A percentile compares a stretch with the other conserved stretches of the same genome.
Conservation (phyloP, 2,329 filamentous ascomycete species). For the Calonectria leucothoes region DNA sequence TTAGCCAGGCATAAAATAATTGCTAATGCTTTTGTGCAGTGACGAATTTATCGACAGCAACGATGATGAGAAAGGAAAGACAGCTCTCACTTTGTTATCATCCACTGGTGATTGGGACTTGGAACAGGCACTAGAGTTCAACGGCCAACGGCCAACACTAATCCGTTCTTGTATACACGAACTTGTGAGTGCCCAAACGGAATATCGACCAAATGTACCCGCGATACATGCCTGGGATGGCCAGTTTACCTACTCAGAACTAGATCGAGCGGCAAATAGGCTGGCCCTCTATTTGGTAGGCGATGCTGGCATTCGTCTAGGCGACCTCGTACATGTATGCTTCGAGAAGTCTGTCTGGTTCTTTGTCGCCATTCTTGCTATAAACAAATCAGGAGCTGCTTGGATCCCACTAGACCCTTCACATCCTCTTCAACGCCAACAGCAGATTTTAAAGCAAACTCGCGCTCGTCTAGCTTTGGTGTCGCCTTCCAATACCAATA, state of each 20-base stretch:
- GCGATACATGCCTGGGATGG: conserved; percentile 40
- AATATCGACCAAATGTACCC: conserved; percentile 13
- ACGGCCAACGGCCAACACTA: background rate
- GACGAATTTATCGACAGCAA: background rate
- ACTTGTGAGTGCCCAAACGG: conserved; percentile 21
- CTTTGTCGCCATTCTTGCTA: conserved; percentile 44
- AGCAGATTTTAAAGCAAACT: background rate
- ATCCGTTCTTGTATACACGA: conserved; percentile 28
- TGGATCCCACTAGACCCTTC: conserved; percentile 50
- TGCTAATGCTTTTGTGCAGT: background rate
- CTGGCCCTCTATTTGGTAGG: conserved; percentile 13
- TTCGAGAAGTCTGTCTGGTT: conserved; percentile 27
- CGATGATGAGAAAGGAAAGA: background rate
- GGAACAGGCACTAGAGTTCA: background rate
- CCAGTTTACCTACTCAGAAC: conserved; percentile 31
- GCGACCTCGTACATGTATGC: conserved; percentile 13
- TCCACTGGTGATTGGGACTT: background rate
- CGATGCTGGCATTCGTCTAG: background rate
- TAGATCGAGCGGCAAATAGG: conserved; percentile 4
- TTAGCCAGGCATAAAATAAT: background rate
- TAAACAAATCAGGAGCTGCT: conserved; percentile 47
- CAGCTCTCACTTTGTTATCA: background rate
- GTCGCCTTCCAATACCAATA: background rate
- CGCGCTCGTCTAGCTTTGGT: background rate
- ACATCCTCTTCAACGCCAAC: conserved; percentile 43